phyloP scores from a whole-genome alignment of 192 early-diverging fungal genomes.

The Coemansia sp. region DNA sequence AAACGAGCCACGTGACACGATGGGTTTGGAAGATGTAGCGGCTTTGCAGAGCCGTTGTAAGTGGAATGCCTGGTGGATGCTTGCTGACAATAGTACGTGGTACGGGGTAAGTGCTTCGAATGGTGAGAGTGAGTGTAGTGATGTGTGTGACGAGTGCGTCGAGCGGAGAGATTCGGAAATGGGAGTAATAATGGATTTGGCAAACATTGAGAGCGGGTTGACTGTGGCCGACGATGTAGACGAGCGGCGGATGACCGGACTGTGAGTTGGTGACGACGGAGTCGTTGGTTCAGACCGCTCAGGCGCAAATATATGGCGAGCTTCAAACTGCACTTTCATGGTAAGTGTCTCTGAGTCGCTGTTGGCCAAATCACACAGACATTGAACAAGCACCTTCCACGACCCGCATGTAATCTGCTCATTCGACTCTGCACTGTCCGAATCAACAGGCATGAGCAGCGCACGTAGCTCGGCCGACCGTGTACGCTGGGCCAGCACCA shows the following conservation, averaged over 20 bases:
- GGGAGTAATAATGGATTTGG: not conserved
- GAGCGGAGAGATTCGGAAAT: not conserved
- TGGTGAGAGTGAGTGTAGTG: constrained; percentile 19
- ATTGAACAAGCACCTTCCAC: constrained; percentile 40
- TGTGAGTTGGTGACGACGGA: not conserved
- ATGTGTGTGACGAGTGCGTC: constrained; percentile 12
- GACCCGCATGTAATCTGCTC: constrained; percentile 12
- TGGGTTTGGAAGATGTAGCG: not conserved
- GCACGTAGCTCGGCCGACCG: constrained; percentile 42
- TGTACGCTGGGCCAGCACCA: constrained; percentile 18
- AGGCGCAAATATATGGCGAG: constrained; percentile 24
- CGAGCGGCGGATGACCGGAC: not conserved
- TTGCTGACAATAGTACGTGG: constrained; percentile 10
- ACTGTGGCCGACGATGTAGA: constrained; percentile 12
- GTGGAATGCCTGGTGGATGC: constrained; percentile 35
- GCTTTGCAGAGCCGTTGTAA: constrained; percentile 5
- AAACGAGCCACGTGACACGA: constrained; percentile 2
- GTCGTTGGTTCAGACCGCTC: not conserved
- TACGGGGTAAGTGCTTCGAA: constrained; percentile 22
- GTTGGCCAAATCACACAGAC: constrained; percentile 44
- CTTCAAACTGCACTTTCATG: constrained; percentile 36
- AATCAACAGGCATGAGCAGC: constrained; percentile 15
- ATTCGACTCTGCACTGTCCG: not conserved
- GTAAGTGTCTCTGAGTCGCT: constrained; percentile 26
- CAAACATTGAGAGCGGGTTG: not conserved